Conservation (phyloP, 192 early-diverging fungal genomes). For the Podila verticillata region DNA sequence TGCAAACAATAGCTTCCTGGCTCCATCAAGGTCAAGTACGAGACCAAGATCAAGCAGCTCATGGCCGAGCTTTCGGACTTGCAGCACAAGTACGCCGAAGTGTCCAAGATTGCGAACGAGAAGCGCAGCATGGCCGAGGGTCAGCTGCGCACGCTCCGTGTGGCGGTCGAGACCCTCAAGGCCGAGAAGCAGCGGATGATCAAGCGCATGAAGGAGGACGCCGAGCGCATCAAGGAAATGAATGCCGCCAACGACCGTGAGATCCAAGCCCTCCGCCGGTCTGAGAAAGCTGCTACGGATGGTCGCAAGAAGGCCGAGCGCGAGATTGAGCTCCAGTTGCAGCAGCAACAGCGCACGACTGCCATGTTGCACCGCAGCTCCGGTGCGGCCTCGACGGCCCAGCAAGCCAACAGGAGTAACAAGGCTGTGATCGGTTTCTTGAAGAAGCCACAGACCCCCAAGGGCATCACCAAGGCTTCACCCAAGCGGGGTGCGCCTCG, state of each 20-base stretch:
- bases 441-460: constrained; percentile 61
- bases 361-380: constrained; percentile 60
- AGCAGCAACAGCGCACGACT: constrained; percentile 31
- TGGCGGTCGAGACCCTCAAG: constrained; percentile 77
- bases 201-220: constrained; percentile 77
- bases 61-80: constrained; percentile 62
- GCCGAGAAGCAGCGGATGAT: constrained; percentile 80
- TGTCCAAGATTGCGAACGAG: constrained; percentile 58
- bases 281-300: constrained; percentile 61
- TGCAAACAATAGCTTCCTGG: constrained; percentile 44
- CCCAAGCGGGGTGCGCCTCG: constrained; percentile 31
- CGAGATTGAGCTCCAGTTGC: constrained; percentile 62
- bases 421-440: constrained; percentile 53
- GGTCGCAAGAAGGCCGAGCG: constrained; percentile 63
- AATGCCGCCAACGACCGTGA: constrained; percentile 64
- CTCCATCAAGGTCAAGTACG: constrained; percentile 63
- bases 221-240: constrained; percentile 67
- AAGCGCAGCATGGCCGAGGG: constrained; percentile 66
- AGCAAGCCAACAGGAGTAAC: constrained; percentile 54
- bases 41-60: constrained; percentile 66
- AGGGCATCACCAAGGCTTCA: constrained; percentile 39
- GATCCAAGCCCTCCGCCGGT: constrained; percentile 65
- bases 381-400: constrained; percentile 30
- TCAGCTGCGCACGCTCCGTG: constrained; percentile 67
- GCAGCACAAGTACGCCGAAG: constrained; percentile 64